Percentiles rank a stretch among this genome's conserved stretches.
phyloP scores from a whole-genome alignment of 352 stramenopile species.

The Labyrinthula sp. region DNA sequence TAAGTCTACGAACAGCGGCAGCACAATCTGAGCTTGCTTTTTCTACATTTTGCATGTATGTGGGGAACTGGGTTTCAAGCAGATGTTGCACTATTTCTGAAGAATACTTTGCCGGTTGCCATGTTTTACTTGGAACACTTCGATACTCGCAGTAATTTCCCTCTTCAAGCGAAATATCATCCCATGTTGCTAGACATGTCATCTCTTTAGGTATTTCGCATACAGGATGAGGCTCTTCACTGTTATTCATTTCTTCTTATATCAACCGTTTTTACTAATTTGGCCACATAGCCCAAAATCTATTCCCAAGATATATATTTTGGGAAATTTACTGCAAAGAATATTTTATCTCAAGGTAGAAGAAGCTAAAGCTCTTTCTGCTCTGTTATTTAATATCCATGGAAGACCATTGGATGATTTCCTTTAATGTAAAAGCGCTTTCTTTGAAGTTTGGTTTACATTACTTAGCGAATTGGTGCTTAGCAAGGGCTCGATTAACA shows the following conservation, averaged over 20 bases:
- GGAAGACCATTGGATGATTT: no score
- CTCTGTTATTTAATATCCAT: no score
- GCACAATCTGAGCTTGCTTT: constrained; percentile 26
- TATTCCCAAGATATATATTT: no score
- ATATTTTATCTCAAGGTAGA: no score
- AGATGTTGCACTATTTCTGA: constrained; percentile 10
- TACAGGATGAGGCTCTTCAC: neutral
- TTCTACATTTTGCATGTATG: constrained; percentile 23
- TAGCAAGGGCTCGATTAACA: no score
- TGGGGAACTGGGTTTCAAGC: constrained; percentile 11
- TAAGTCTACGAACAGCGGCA: constrained; percentile 13
- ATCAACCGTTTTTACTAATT: no score
- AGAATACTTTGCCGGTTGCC: constrained; percentile 14
- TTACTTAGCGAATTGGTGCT: no score
- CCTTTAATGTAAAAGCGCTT: no score
- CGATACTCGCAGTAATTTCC: constrained; percentile 29
- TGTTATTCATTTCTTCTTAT: neutral
- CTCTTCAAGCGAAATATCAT: constrained; percentile 27
- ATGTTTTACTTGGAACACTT: constrained; percentile 2
- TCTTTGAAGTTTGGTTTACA: no score
- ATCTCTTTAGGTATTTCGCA: constrained; percentile 1
- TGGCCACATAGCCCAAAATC: no score
- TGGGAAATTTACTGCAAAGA: no score
- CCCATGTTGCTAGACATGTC: constrained; percentile 19
- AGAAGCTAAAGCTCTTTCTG: no score